phyloP scores from a whole-genome alignment of 148 eudicot species.

The Nepenthes mirabilis region DNA sequence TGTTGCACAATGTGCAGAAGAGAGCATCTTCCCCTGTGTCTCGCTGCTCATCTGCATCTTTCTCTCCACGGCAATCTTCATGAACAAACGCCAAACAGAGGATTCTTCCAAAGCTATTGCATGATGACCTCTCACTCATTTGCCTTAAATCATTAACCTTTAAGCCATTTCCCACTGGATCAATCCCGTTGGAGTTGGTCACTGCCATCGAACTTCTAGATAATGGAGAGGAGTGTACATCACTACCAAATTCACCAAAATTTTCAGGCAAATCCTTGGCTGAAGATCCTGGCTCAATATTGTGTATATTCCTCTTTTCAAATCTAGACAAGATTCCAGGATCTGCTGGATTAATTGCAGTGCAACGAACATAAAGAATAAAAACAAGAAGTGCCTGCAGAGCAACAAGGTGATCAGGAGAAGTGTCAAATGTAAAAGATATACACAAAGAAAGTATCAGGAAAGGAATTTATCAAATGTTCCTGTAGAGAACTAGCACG shows the following conservation, averaged over 20 bases:
- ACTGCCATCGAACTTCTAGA: conserved; percentile 63
- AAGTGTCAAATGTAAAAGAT: conserved; percentile 1
- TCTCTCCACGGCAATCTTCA: conserved; percentile 72
- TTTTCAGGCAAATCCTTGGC: conserved; percentile 27
- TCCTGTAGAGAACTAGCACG: no score
- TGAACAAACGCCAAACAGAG: conserved; percentile 57
- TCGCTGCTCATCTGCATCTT: conserved; percentile 42
- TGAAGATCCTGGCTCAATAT: conserved; percentile 24
- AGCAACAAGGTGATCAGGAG: conserved; percentile 2
- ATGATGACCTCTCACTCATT: conserved; percentile 18
- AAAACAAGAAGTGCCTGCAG: conserved; percentile 76
- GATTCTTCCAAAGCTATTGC: conserved; percentile 41
- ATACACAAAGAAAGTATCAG: not conserved
- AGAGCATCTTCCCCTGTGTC: conserved; percentile 68
- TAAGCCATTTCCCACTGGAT: conserved; percentile 38
- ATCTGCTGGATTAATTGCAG: conserved; percentile 94
- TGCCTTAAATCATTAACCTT: conserved; percentile 19
- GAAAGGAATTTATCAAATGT: not conserved
- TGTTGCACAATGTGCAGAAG: conserved; percentile 87
- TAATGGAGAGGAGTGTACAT: conserved; percentile 51
- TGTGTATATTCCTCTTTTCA: conserved; percentile 14
- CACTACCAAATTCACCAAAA: conserved; percentile 38
- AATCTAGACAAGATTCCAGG: conserved; percentile 83
- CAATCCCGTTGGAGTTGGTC: conserved; percentile 58
- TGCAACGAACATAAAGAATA: conserved; percentile 73